Evolutionary conservation across 306 rosid species (phyloP).

Genomic region (Rubus idaeus): DNA sequence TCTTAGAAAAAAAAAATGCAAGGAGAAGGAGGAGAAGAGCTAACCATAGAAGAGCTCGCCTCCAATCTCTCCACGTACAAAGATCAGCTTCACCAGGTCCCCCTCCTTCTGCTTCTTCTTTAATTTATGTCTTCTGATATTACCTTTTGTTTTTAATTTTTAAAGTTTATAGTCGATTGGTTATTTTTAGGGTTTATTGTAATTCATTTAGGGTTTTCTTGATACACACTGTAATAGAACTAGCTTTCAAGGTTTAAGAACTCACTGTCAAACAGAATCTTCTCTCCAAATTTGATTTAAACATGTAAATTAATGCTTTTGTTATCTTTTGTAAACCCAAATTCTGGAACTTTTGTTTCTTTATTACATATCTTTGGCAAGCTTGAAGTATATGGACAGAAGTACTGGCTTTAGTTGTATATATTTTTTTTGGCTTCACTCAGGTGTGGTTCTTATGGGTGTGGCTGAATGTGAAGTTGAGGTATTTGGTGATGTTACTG

Average conservation of each 20-base stretch:
- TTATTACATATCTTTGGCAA: too few species aligned
- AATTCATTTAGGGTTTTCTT: background rate
- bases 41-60: conserved; percentile 73
- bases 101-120: background rate
- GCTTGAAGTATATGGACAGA: too few species aligned
- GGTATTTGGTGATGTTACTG: too few species aligned
- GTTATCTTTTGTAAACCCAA: background rate
- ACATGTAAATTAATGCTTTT: background rate
- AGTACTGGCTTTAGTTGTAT: too few species aligned
- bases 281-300: background rate
- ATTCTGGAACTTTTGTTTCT: background rate
- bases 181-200: conserved; percentile 8
- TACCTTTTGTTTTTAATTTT: background rate
- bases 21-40: conserved; percentile 69
- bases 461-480: too few species aligned
- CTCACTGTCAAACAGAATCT: too few species aligned
- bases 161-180: background rate
- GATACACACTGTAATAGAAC: background rate
- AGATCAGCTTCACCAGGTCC: conserved; percentile 79
- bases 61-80: conserved; percentile 80
- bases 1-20: conserved; percentile 35
- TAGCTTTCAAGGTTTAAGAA: background rate
- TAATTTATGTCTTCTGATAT: background rate
- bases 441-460: too few species aligned
- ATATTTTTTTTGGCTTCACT: too few species aligned